Percentiles rank a stretch among this genome's conserved stretches.
Conservation (phyloP, 345 rosid species). For the Xanthoceras sorbifolium region DNA sequence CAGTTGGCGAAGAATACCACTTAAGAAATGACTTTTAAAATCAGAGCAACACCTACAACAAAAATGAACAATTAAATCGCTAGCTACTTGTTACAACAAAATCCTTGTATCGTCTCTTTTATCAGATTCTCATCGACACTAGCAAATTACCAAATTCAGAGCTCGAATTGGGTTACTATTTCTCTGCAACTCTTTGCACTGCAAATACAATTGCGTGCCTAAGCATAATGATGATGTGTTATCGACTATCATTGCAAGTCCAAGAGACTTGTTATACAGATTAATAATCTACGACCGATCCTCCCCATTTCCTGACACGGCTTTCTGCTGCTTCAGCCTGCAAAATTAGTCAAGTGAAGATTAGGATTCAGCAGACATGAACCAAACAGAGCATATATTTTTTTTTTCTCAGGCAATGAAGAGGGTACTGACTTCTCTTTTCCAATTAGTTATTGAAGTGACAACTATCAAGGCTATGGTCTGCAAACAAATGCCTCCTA, state of each 20-base stretch:
- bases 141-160: conserved; percentile 2
- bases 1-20: neutral
- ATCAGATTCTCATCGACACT: neutral
- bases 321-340: conserved; percentile 79
- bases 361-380: neutral
- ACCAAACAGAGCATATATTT: neutral
- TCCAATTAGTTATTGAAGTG: conserved; percentile 76
- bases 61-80: neutral
- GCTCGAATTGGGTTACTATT: neutral
- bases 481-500: conserved; percentile 77
- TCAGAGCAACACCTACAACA: neutral
- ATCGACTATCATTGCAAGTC: no score
- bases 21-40: neutral
- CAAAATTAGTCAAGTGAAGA: conserved; percentile 6
- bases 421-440: conserved; percentile 57
- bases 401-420: neutral
- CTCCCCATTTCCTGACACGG: conserved; percentile 85
- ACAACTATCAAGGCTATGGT: conserved; percentile 63
- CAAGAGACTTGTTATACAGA: neutral
- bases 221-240: neutral
- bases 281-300: conserved; percentile 40
- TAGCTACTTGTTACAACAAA: neutral
- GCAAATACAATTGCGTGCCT: neutral
- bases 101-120: neutral
- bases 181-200: neutral